phyloP scores from a whole-genome alignment of 306 rosid genomes.

The Citrullus colocynthis region DNA sequence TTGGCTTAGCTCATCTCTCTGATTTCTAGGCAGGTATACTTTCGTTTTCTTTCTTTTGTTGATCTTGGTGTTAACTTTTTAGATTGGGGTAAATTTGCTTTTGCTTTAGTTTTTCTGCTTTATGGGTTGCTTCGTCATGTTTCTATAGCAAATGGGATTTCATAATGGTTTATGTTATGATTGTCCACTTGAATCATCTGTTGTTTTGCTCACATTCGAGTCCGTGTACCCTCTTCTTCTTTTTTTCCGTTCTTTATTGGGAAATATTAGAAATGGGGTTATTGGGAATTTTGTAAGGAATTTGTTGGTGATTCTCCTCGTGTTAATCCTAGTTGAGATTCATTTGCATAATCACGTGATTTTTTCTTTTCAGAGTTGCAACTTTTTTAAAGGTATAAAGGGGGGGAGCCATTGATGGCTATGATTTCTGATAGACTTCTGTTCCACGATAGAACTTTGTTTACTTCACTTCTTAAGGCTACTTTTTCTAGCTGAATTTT shows the following conservation, averaged over 20 bases:
- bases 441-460: background rate
- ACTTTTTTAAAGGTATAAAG: background rate
- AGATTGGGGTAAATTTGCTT: background rate
- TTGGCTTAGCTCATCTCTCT: background rate
- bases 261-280: background rate
- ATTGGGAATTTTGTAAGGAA: background rate
- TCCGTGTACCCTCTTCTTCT: background rate
- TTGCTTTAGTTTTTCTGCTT: slow-evolving; percentile 1
- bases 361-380: background rate
- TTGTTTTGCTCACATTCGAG: background rate
- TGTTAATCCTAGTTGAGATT: background rate
- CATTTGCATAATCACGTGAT: background rate
- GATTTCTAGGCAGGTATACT: background rate
- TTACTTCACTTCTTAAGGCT: background rate
- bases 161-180: background rate
- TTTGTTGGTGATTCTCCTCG: background rate
- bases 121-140: background rate
- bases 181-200: background rate
- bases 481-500: background rate
- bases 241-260: background rate
- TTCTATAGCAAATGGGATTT: background rate
- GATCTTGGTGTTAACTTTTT: background rate
- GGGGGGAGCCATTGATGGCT: background rate
- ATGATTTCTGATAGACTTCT: slow-evolving; percentile 5
- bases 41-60: background rate